Conservation (phyloP, 371 early-diverging fungal species). For the Pancytospora epiphaga region DNA sequence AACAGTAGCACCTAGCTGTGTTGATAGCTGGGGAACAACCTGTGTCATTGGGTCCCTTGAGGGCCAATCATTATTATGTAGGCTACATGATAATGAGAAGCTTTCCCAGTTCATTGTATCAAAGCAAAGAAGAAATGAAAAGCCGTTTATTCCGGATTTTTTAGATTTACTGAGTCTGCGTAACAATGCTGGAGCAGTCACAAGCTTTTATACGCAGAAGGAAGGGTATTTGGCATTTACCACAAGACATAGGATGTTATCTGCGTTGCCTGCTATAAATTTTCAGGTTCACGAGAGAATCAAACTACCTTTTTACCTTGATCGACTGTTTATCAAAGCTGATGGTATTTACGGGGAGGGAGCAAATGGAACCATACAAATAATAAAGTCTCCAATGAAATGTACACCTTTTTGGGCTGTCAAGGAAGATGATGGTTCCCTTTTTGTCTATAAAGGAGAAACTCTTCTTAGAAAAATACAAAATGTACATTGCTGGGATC, state of each 20-base stretch:
- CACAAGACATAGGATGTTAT: not conserved
- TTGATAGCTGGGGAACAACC: not conserved
- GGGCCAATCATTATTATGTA: not conserved
- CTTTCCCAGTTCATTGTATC: no score
- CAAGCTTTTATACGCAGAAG: not conserved
- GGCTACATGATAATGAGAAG: no score
- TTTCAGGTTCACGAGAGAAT: not conserved
- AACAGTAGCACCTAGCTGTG: not conserved
- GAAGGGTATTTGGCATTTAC: not conserved
- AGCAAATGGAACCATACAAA: no score
- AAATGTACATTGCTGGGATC: not conserved
- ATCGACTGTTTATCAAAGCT: not conserved
- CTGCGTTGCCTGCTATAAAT: not conserved
- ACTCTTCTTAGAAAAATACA: not conserved
- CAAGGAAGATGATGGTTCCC: no score
- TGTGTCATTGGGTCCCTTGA: conserved; percentile 7
- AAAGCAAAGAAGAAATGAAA: no score
- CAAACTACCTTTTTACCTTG: not conserved
- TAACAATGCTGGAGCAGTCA: not conserved
- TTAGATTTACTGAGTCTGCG: not conserved
- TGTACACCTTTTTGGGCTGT: no score
- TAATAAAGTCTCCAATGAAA: no score
- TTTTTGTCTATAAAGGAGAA: not conserved
- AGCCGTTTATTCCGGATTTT: no score
- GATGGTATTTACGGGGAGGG: no score